Base-by-base conservation (phyloP, 2,329 filamentous ascomycete genomes). In the Diplodia seriata region DNA sequence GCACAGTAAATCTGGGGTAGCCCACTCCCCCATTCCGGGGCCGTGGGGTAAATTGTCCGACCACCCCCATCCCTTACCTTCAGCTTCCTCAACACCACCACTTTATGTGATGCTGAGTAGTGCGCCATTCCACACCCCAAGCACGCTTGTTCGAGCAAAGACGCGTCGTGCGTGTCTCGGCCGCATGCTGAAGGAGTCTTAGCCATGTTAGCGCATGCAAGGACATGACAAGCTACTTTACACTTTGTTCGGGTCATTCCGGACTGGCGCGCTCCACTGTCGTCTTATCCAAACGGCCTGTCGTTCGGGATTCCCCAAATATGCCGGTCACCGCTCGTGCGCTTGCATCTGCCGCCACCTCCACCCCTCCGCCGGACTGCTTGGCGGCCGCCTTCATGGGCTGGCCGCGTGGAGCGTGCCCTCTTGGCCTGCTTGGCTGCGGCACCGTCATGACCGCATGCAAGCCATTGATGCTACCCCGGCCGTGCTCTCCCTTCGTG, bases 1-100 rank as follows among this genome's bases (percentile, higher is more conserved):
- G 66, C 66, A 67, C 56, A 67, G 66, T 53, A 67, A 62, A 67
- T 67, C 66, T 61, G 66, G 66, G 66, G 66, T 53, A 67, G 4
- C 26, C 26, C 26, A 26, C 33, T 36, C 7, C n/a, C 49, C 49
- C 31, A 47, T 29, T 54, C 49, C 43, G 55, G 20, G 66, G 56
- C 43, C 56, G 43, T 67, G 66, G 66, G 66, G 66, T 67, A 67
- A 67, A 61, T 31, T 53, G 47, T 51, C 62, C 62, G 62, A 65
- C 49, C 8, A 63, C 15, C 15, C 18, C 40, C 26, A 18, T 43
- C 7, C 18, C 40, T 33, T n/a, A 8, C 18, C 15, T n/a, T 18
- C 40, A 14, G 15, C 6, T 43, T n/a, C 15, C 40, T 3, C 1
- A 8, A 15, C 40, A 43, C 6, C 18, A 43, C 14, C 7, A 7